Base-by-base conservation (phyloP, 2,329 filamentous ascomycete species). In the Cladosporium phlei region DNA sequence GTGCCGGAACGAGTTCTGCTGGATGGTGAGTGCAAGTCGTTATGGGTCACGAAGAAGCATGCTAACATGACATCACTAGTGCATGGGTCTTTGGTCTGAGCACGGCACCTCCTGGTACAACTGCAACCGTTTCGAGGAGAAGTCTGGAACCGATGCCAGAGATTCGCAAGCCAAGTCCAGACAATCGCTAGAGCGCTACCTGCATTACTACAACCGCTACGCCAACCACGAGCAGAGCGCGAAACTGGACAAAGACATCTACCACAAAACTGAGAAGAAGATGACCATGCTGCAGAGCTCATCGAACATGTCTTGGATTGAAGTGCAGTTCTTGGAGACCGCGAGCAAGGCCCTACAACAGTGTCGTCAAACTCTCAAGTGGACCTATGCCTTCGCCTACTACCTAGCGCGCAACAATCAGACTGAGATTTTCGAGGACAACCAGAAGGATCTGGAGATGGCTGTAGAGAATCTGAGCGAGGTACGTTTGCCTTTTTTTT, bases 71-170 rank as follows among this genome's bases (percentile, higher is more conserved):
- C 16, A n/a, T 9, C 29, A 19, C 4, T 9, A 45, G 40, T 98
- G 93, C 63, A 98, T 98, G 93, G 93, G 93, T 0, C 74, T 95
- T 1, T 98, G 93, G 93, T 94, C 89, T 1, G 93, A 98, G 68
- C 93, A 98, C 65, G 93, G 93, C 53, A 98, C 91, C 3, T 95
- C 88, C 69, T 98, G 93, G 93, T 98, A 98, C 74, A 98, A 95
- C 68, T 98, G 93, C 77, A 98, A 95, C 64, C 79, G 93, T 7
- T 98, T 85, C 59, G 93, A 98, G 63, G 93, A 97, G 71, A 96
- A 93, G 76, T 95, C 88, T 55, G 93, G 93, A 2, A 76, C 82
- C 0, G 90, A 96, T 47, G 93, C 93, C 4, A 79, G 93, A 27
- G 89, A 95, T 65, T 89, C 88, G 1, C 93, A 98, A 65, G 88